A percentile compares a stretch with the other conserved stretches of the same genome.
phyloP scores from a whole-genome alignment of 116 monocot species.

The Dioscorea cayenensis region DNA sequence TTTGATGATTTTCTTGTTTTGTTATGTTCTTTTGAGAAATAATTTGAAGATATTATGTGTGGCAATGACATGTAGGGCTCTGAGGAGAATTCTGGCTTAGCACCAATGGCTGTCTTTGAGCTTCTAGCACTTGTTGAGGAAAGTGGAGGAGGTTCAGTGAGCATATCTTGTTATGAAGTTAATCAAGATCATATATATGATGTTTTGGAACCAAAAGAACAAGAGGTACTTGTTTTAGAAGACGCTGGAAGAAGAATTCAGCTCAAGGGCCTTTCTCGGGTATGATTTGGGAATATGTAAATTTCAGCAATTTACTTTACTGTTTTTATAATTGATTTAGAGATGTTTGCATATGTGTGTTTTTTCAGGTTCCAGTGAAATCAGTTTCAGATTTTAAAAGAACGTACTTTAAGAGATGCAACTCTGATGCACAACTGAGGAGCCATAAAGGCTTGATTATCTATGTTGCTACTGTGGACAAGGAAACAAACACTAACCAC shows the following conservation, averaged over 20 bases:
- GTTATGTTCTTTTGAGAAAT: background rate
- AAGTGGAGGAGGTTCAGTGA: constrained; percentile 13
- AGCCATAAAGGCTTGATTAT: constrained; percentile 55
- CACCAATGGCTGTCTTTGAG: constrained; percentile 31
- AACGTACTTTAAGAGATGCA: constrained; percentile 12
- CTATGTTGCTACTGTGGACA: constrained; percentile 19
- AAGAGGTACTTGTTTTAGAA: constrained; percentile 55
- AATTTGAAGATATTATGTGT: background rate
- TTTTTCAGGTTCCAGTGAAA: constrained; percentile 39
- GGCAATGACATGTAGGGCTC: constrained; percentile 29
- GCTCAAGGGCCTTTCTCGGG: constrained; percentile 76
- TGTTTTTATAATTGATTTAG: background rate
- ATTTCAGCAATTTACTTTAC: background rate
- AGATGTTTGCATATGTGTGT: background rate
- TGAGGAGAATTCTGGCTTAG: constrained; percentile 49
- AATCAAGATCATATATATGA: constrained; percentile 67
- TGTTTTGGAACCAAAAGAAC: constrained; percentile 50
- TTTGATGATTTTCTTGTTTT: background rate
- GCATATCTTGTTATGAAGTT: constrained; percentile 54
- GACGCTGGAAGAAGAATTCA: constrained; percentile 37
- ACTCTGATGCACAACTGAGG: constrained; percentile 18
- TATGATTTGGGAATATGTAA: constrained; percentile 6
- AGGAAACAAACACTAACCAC: constrained; percentile 16
- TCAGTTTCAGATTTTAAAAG: constrained; percentile 50
- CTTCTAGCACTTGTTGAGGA: constrained; percentile 26